Base-by-base conservation (phyloP, 495 filamentous ascomycete genomes). In the Talaromyces wortmannii region DNA sequence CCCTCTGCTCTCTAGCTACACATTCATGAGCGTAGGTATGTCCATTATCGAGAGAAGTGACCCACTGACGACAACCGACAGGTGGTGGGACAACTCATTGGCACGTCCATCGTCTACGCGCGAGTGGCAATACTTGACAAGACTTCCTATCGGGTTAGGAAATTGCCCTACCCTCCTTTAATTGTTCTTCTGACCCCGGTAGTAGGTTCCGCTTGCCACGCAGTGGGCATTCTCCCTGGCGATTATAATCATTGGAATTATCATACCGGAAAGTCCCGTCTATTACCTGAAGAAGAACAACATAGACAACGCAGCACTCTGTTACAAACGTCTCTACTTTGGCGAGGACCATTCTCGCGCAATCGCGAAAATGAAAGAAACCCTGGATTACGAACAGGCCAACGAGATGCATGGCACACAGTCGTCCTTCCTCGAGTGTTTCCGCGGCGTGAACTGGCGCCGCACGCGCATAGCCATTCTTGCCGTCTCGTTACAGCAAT, bases 401-500 rank as follows among this genome's bases (percentile, higher is more conserved):
- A 31, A 18, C 7, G 23, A 31, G 16, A 49, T 29, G 17, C 47
- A 29, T 49, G 23, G 23, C 47, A 4, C 7, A 29, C 17, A 49
- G 47, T 31, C 23, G 17, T 49, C 47, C 16, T 66, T 61, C 45
- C 15, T 57, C 3, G 66, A 69, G 7, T 64, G 60, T 46, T 69
- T 69, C 56, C 55, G 55, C 6, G 57, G 62, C 29, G 56, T 55
- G 5, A 63, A 69, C 55, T 61, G 59, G 55, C 66, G 66, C 10
- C 66, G 66, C 36, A 69, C 66, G 6, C 53, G 66, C n/a, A 65
- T 69, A 36, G 59, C 63, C 3, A 48, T 67, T 17, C 58, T 59
- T 29, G 59, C 57, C 48, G 57, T 54, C 33, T 57, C 47, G 12
- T 47, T 69, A 49, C 55, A 59, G 31, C 62, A 64, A 45, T 47